Percentiles rank a stretch among this genome's conserved stretches.
Evolutionary conservation across 345 rosid species (phyloP).

Genomic region (Eucalyptus melliodora): DNA sequence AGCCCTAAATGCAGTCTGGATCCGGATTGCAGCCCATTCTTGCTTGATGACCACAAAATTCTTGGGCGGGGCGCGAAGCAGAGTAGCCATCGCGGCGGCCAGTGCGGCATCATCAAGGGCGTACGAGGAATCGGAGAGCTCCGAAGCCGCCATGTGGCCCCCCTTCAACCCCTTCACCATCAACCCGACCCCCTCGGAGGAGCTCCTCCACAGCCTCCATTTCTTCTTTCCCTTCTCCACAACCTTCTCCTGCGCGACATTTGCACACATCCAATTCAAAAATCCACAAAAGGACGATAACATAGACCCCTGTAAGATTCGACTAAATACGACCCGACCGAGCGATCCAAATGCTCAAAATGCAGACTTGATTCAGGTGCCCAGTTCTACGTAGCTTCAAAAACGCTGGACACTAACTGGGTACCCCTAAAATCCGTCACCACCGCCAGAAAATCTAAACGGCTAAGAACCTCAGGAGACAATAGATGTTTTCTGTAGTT

Average conservation of each 20-base stretch:
- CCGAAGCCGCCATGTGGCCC: constrained; percentile 27
- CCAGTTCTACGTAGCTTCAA: neutral
- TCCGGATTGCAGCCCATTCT: constrained; percentile 90
- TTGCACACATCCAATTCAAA: neutral
- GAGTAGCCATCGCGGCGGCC: constrained; percentile 61
- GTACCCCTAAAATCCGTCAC: neutral
- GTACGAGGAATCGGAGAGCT: constrained; percentile 34
- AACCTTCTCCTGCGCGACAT: constrained; percentile 20
- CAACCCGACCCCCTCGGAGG: constrained; percentile 53
- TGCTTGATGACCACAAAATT: constrained; percentile 55
- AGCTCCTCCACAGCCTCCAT: constrained; percentile 84
- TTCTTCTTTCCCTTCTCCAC: constrained; percentile 58
- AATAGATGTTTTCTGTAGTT: neutral
- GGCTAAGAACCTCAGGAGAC: neutral
- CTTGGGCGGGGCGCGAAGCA: constrained; percentile 63
- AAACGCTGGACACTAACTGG: neutral
- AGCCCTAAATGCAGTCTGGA: constrained; percentile 80
- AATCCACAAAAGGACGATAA: neutral
- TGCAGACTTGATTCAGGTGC: neutral
- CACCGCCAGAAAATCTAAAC: neutral
- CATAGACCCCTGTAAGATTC: neutral
- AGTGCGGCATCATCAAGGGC: constrained; percentile 26
- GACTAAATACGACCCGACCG: neutral
- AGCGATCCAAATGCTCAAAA: neutral
- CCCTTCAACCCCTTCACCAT: constrained; percentile 34